Conservation (phyloP, 495 filamentous ascomycete species). For the Durotheca rogersii region DNA sequence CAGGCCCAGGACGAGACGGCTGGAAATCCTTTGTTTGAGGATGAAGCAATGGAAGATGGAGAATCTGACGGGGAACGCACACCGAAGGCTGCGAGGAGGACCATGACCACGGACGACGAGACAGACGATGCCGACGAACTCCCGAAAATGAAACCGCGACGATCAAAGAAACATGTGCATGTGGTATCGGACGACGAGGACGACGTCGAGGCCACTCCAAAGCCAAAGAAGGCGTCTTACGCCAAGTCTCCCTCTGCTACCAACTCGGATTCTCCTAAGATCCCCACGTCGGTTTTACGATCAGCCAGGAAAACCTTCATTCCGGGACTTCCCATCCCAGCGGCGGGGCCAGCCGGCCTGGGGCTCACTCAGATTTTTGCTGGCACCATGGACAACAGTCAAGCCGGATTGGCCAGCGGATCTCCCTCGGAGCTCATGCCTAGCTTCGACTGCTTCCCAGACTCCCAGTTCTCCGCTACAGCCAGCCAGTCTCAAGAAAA, state of each 20-base stretch:
- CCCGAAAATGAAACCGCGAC: constrained; percentile 38
- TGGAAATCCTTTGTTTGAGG: constrained; percentile 25
- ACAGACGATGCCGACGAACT: constrained; percentile 33
- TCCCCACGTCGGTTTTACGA: constrained; percentile 55
- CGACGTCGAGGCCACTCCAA: constrained; percentile 50
- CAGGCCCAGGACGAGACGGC: constrained; percentile 38
- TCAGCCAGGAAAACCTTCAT: constrained; percentile 61
- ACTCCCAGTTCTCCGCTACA: constrained; percentile 52
- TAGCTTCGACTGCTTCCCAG: constrained; percentile 44
- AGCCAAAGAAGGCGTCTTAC: constrained; percentile 41
- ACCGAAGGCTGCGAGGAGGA: constrained; percentile 42
- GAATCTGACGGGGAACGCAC: constrained; percentile 34
- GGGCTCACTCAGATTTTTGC: constrained; percentile 90
- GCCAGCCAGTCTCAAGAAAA: constrained; percentile 49
- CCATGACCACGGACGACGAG: constrained; percentile 46
- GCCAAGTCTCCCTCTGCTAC: constrained; percentile 40
- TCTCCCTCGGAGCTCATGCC: constrained; percentile 45
- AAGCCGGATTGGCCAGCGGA: constrained; percentile 33
- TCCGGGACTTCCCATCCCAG: constrained; percentile 55
- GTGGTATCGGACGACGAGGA: constrained; percentile 64
- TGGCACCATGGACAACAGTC: constrained; percentile 79
- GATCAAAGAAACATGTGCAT: constrained; percentile 45
- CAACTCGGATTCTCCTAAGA: constrained; percentile 43
- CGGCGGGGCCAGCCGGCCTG: constrained; percentile 58
- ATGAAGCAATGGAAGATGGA: constrained; percentile 31